Base-by-base conservation (phyloP, 805 yeast genomes). In the Ogataea trehaloabstinens region DNA sequence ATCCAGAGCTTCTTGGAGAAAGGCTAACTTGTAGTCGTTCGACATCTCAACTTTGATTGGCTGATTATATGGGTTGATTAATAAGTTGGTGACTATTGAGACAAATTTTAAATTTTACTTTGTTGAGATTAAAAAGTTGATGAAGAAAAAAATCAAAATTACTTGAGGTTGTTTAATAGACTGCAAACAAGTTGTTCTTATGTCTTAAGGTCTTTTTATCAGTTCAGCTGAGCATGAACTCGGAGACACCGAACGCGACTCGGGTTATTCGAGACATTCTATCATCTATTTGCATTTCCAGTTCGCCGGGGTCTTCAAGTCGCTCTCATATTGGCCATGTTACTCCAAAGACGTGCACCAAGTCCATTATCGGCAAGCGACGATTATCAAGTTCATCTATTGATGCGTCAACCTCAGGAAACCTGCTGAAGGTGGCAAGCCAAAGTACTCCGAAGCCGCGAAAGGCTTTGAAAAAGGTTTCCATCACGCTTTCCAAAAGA, bases 1-100 rank as follows among this genome's bases (percentile, higher is more conserved):
- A 52, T 82, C 86, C 49, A 90, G 69, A 18, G 99, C 95, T 48
- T 80, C 74, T 56, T 88, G 85, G 40, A 91, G 72, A 58, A 91
- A 88, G 54, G 75, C 40, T 18, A 41, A 30, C 32, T 63, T 60
- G 50, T 60, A 52, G 16, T 41, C 44, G 19, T 38, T 36, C 2
- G 43, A 37, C 47, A 46, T 46, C 11, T 6, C n/a, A n/a, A n/a
- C n/a, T n/a, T n/a, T n/a, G n/a, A n/a, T n/a, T n/a, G n/a, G n/a
- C n/a, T n/a, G n/a, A n/a, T n/a, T n/a, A n/a, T n/a, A n/a, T n/a
- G n/a, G n/a, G n/a, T n/a, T n/a, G n/a, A n/a, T n/a, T n/a, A n/a
- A n/a, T n/a, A n/a, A n/a, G n/a, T n/a, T n/a, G n/a, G n/a, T n/a
- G n/a, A n/a, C n/a, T n/a, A n/a, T n/a, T n/a, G n/a, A n/a, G n/a